Conservation (phyloP, 2,329 filamentous ascomycete species). For the Ophiostoma sp. region DNA sequence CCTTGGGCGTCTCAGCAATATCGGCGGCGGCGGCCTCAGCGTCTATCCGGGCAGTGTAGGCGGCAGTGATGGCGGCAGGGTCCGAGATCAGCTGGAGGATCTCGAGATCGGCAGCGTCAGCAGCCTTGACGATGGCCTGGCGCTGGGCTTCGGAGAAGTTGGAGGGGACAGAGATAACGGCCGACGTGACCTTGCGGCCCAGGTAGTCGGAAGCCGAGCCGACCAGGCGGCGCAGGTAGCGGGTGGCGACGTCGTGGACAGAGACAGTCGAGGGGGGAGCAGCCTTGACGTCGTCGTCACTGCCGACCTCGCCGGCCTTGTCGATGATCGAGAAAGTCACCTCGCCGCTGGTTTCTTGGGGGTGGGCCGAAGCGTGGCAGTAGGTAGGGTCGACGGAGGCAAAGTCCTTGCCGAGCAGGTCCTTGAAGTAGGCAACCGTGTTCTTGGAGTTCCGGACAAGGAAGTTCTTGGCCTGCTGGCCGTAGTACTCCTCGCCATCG, state of each 20-base stretch:
- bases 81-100: constrained; percentile 91
- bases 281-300: constrained; percentile 36
- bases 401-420: constrained; percentile 96
- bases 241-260: constrained; percentile 78
- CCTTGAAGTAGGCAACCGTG: constrained; percentile 93
- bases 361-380: constrained; percentile 90
- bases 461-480: constrained; percentile 91
- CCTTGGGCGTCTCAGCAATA: constrained; percentile 70
- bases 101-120: constrained; percentile 79
- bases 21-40: constrained; percentile 85
- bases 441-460: constrained; percentile 89
- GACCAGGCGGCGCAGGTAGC: constrained; percentile 80
- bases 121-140: constrained; percentile 73
- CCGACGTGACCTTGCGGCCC: constrained; percentile 81
- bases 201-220: constrained; percentile 87
- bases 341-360: constrained; percentile 68
- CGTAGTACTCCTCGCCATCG: constrained; percentile 94
- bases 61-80: constrained; percentile 82
- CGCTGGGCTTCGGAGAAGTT: constrained; percentile 90
- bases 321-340: constrained; percentile 85
- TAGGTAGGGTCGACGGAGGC: constrained; percentile 95
- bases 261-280: constrained; percentile 64
- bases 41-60: constrained; percentile 85
- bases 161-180: constrained; percentile 90
- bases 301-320: constrained; percentile 52